A percentile compares a stretch with the other conserved stretches of the same genome.
Evolutionary conservation across 1,139 yeast genomes (phyloP).

Genomic region (Zygoascus sp.): DNA sequence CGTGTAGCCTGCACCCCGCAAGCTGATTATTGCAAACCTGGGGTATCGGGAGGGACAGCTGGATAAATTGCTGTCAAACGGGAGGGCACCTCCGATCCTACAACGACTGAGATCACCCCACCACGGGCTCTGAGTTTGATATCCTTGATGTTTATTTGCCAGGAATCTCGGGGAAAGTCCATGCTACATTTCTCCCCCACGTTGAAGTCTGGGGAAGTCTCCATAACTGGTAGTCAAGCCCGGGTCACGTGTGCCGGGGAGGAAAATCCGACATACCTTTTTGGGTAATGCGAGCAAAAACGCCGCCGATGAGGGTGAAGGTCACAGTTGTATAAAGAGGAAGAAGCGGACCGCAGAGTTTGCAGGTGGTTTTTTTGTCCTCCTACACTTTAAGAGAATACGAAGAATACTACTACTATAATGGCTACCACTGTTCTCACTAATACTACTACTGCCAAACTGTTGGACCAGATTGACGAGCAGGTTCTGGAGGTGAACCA

Average conservation of each 20-base stretch:
- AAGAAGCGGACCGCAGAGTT: no score
- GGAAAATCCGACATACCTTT: neutral
- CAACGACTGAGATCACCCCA: no score
- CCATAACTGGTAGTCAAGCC: neutral
- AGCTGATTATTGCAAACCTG: no score
- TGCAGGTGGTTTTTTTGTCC: neutral
- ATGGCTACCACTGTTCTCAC: neutral
- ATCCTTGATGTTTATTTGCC: neutral
- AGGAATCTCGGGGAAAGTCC: neutral
- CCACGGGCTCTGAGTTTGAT: neutral
- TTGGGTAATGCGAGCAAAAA: slow-evolving; percentile 9
- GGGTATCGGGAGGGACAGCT: no score
- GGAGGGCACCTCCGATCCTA: no score
- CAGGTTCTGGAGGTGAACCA: slow-evolving; percentile 38
- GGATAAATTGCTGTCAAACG: no score
- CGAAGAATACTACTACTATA: no score
- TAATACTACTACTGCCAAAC: slow-evolving; percentile 5
- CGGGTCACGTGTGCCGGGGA: neutral
- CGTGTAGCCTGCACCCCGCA: no score
- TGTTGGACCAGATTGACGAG: slow-evolving; percentile 24
- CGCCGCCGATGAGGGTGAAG: slow-evolving; percentile 7
- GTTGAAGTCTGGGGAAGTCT: neutral
- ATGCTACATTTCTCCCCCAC: neutral
- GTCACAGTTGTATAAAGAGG: neutral
- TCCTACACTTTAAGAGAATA: neutral